Base-by-base conservation (phyloP, 1,284 basidiomycete species). In the Ustilago tritici region DNA sequence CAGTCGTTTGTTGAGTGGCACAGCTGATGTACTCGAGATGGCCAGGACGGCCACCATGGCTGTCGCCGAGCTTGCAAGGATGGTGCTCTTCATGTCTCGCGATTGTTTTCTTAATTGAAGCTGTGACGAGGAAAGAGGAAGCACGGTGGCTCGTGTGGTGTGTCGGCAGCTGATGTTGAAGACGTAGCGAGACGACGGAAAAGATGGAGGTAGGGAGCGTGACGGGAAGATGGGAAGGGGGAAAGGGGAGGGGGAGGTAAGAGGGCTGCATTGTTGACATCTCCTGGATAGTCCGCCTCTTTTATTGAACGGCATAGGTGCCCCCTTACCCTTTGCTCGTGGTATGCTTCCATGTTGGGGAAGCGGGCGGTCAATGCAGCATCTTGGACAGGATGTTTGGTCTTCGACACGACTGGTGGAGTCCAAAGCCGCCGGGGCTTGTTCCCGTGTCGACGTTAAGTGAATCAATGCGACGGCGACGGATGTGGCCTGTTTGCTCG, bases 1-100 rank as follows among this genome's bases (percentile, higher is more conserved):
- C 67, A 76, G 57, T 64, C 73, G 73, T 55, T 76, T 76, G 17
- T 76, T 61, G 9, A 76, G 36, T 34, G 73, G 73, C 10, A 59
- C 61, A 5, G 73, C 73, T 14, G 36, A 64, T 10, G 70, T 72
- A 6, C 61, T 54, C 4, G 70, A 64, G 35, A 64, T 55, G 23
- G 70, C 70, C 56, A 72, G n/a, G 28, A 60, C 36, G 32, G 70
- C 70, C 53, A 72, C 70, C 61, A 72, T 34, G 12, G 58, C 65
- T 31, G 61, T 72, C 34, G 36, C 53, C 28, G 70, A 64, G 54
- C 61, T 47, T 60, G 65, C 61, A 7, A 72, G 10, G 23, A 63
- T 6, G 9, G 65, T 14, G 17, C 50, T 19, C 57, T 64, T 72
- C 70, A 72, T 72, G 1, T 41, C 31, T 11, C 5, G 15, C 14